These are phyloP conservation scores for Microascus cirrosus DNA, from an alignment of 2,329 filamentous ascomycete species.

Conservation along the genomic window DNA sequence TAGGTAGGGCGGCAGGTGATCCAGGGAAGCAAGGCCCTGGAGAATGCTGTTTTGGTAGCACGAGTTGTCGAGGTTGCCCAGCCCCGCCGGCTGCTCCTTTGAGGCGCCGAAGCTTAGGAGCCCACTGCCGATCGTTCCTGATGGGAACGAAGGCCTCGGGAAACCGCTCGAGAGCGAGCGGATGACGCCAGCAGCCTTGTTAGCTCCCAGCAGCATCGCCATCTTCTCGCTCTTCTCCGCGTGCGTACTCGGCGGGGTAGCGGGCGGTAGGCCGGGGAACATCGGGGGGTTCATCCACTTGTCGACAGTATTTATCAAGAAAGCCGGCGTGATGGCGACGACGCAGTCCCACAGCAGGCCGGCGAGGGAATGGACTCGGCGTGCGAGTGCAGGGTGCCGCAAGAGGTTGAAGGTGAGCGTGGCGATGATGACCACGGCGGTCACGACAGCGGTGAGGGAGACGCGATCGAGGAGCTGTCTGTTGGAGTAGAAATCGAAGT, in stretches of 20 bases:
- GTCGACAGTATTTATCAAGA: constrained; percentile 46
- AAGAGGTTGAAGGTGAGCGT: constrained; percentile 22
- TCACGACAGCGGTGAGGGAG: constrained; percentile 22
- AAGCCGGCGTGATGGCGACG: constrained; percentile 44
- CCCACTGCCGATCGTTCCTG: constrained; percentile 32
- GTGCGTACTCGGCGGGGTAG: constrained; percentile 28
- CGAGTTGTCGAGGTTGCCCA: constrained; percentile 89
- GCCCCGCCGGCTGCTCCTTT: constrained; percentile 46
- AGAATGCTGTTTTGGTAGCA: constrained; percentile 97
- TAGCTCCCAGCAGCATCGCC: constrained; percentile 50
- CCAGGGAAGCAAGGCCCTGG: constrained; percentile 69
- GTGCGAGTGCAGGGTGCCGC: constrained; percentile 18
- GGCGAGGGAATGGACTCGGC: constrained; percentile 14
- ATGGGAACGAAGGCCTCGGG: constrained; percentile 34
- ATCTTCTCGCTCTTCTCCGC: constrained; percentile 55
- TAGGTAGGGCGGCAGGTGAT: constrained; percentile 58
- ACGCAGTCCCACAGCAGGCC: constrained; percentile 50
- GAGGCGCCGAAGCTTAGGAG: constrained; percentile 19
- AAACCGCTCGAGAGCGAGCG: constrained; percentile 46
- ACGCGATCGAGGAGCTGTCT: constrained; percentile 18
- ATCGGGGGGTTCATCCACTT: constrained; percentile 38
- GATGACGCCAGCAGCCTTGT: constrained; percentile 39
- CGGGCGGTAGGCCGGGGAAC: constrained; percentile 24
- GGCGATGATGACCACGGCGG: constrained; percentile 18
- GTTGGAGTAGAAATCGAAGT: background rate